phyloP scores from a whole-genome alignment of 2,329 filamentous ascomycete genomes.

The Fusarium falciforme region DNA sequence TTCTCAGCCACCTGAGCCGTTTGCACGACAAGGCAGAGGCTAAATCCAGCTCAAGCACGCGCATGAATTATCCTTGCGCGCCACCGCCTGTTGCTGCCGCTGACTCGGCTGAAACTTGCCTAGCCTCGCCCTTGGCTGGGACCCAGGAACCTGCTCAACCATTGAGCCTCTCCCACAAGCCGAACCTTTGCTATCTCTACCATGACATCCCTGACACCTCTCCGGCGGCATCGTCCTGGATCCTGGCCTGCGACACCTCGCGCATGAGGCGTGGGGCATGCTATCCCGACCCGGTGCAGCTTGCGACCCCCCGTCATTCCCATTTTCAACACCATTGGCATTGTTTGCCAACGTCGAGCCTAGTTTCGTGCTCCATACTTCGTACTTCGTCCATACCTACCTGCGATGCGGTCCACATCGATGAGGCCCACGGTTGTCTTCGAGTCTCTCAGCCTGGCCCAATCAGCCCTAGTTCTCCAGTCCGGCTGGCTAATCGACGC shows the following conservation, averaged over 20 bases:
- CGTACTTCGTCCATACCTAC: conserved; percentile 13
- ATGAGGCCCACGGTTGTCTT: conserved; percentile 8
- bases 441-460: conserved; percentile 14
- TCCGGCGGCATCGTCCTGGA: conserved; percentile 19
- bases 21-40: conserved; percentile 27
- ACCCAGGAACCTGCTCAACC: conserved; percentile 5
- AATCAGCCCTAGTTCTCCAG: conserved; percentile 1
- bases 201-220: conserved; percentile 13
- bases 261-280: conserved; percentile 38
- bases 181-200: neutral
- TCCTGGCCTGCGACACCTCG: conserved; percentile 33
- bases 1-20: conserved; percentile 20
- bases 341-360: conserved; percentile 29
- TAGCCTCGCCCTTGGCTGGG: conserved; percentile 28
- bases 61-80: conserved; percentile 37
- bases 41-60: conserved; percentile 36
- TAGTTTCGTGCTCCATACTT: conserved; percentile 13
- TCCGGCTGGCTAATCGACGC: conserved; percentile 11
- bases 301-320: conserved; percentile 31
- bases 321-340: conserved; percentile 31
- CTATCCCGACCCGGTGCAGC: conserved; percentile 38
- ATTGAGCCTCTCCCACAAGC: conserved; percentile 26
- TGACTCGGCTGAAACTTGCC: conserved; percentile 35
- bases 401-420: conserved; percentile 13
- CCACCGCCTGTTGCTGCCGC: conserved; percentile 18